Conservation (phyloP, 192 early-diverging fungal genomes). For the Pilobolus umbonatus region DNA sequence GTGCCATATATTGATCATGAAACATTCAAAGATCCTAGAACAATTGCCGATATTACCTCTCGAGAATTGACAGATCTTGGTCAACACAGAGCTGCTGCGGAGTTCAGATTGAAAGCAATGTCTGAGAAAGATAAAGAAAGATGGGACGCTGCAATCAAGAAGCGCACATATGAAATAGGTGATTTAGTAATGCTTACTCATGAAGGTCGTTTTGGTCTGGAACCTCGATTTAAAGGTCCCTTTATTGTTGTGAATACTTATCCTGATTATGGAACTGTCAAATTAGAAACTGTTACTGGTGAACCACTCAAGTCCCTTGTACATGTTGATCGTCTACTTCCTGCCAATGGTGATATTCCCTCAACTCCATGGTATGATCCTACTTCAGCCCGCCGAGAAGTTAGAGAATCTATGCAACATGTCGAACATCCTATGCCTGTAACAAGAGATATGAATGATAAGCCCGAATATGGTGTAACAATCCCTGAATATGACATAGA, state of each 20-base stretch:
- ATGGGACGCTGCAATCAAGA: constrained; percentile 14
- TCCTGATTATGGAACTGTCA: background rate
- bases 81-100: constrained; percentile 8
- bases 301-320: constrained; percentile 6
- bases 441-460: no score
- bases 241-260: background rate
- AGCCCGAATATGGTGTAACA: no score
- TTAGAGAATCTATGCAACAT: no score
- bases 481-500: no score
- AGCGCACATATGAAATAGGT: constrained; percentile 1
- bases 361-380: background rate
- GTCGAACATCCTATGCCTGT: no score
- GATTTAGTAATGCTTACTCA: background rate
- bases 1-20: constrained; percentile 14
- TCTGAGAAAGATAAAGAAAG: constrained; percentile 3
- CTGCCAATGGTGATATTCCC: background rate
- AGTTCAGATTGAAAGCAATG: background rate
- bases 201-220: constrained; percentile 5
- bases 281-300: background rate
- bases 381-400: background rate
- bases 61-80: background rate
- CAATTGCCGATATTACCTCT: background rate
- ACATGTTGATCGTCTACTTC: background rate
- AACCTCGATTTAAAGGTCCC: constrained; percentile 7
- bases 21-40: background rate